These are phyloP conservation scores for Cyberlindnera euphorbiae DNA, from an alignment of 805 yeast species.

Conservation along the genomic window DNA sequence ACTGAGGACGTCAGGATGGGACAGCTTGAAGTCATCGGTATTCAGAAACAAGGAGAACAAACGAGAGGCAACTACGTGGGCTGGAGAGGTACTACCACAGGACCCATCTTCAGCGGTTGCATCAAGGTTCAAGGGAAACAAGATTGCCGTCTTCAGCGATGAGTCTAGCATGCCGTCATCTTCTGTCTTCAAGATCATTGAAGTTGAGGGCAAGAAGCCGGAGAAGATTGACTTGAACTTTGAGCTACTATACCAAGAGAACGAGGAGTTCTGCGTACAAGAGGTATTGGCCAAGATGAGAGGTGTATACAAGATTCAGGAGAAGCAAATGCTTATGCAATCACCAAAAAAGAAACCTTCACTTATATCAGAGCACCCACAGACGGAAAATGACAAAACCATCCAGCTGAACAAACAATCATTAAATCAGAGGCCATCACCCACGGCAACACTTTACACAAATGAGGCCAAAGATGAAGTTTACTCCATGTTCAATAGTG, in stretches of 20 bases:
- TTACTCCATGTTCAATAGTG: slow-evolving; percentile 68
- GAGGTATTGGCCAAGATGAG: slow-evolving; percentile 54
- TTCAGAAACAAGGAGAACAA: slow-evolving; percentile 61
- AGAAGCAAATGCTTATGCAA: too few relatives aligned
- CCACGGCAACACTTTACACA: slow-evolving; percentile 75
- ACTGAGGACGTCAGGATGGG: slow-evolving; percentile 34
- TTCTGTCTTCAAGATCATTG: slow-evolving; percentile 46
- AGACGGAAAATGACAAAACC: slow-evolving; percentile 18
- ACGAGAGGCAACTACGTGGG: slow-evolving; percentile 52
- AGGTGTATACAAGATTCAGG: slow-evolving; percentile 12
- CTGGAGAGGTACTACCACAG: slow-evolving; percentile 55
- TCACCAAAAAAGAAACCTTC: too few relatives aligned
- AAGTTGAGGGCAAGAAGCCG: slow-evolving; percentile 51
- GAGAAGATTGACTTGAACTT: slow-evolving; percentile 60
- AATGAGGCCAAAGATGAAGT: slow-evolving; percentile 73
- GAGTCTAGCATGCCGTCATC: slow-evolving; percentile 26
- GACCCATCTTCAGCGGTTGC: too few relatives aligned
- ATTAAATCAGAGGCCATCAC: slow-evolving; percentile 46
- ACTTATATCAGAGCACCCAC: too few relatives aligned
- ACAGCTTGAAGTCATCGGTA: slow-evolving; percentile 43
- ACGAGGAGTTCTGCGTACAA: slow-evolving; percentile 53
- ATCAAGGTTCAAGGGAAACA: slow-evolving; percentile 22
- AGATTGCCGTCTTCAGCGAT: slow-evolving; percentile 38
- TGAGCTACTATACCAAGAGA: slow-evolving; percentile 43
- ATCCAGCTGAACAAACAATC: slow-evolving; percentile 13